Percentiles rank a stretch among this genome's conserved stretches.
Conservation (phyloP, 257 asterid species). For the Dorcoceras hygrometricum region DNA sequence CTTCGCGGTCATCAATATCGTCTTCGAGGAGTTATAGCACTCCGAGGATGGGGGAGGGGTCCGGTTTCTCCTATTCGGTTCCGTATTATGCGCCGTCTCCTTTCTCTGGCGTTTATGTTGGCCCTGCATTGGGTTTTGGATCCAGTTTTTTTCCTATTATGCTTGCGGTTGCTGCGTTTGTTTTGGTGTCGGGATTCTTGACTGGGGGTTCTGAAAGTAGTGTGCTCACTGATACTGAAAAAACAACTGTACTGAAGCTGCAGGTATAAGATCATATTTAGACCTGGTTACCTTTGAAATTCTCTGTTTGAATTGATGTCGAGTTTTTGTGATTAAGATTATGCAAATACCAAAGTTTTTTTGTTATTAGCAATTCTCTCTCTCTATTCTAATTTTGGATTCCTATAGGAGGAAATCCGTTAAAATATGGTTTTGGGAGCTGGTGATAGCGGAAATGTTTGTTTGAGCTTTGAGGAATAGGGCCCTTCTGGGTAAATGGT, state of each 20-base stretch:
- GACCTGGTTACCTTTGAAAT: neutral
- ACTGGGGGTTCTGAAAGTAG: slow-evolving; percentile 69
- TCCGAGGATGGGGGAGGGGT: slow-evolving; percentile 42
- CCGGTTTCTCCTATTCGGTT: slow-evolving; percentile 57
- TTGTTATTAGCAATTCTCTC: neutral
- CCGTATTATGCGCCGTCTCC: slow-evolving; percentile 87
- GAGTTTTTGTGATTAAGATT: neutral
- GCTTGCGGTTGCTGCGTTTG: slow-evolving; percentile 68
- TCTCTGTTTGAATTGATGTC: neutral
- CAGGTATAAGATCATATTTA: slow-evolving; percentile 48
- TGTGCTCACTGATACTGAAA: slow-evolving; percentile 73
- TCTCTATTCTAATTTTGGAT: neutral
- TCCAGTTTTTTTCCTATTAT: slow-evolving; percentile 60
- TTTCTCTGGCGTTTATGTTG: slow-evolving; percentile 70
- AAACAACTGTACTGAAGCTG: slow-evolving; percentile 78
- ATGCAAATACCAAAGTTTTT: neutral
- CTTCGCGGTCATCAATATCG: slow-evolving; percentile 45
- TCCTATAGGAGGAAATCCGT: no score
- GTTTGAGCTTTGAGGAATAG: no score
- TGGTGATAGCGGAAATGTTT: no score
- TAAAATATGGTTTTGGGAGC: no score
- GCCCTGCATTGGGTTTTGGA: slow-evolving; percentile 84
- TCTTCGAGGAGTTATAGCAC: slow-evolving; percentile 66
- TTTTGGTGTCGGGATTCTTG: slow-evolving; percentile 76
- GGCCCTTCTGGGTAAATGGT: no score